Evolutionary conservation across 345 rosid genomes (phyloP).

Genomic region (Hevea brasiliensis): DNA sequence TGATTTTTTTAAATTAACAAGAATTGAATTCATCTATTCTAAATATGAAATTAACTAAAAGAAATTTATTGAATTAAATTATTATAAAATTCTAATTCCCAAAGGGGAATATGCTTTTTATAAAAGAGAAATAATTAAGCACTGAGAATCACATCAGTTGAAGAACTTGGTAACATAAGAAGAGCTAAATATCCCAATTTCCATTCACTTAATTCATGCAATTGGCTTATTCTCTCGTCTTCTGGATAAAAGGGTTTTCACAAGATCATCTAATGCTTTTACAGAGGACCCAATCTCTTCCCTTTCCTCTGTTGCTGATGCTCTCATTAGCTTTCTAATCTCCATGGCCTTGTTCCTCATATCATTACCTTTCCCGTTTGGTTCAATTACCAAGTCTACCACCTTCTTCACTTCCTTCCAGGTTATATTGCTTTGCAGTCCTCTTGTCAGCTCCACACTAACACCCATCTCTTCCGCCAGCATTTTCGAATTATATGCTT

Average conservation of each 20-base stretch:
- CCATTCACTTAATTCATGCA: too few species aligned
- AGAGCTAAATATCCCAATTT: too few species aligned
- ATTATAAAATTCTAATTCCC: too few species aligned
- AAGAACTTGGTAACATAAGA: too few species aligned
- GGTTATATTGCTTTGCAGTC: conserved; percentile 16
- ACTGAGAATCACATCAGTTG: too few species aligned
- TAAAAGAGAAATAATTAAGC: too few species aligned
- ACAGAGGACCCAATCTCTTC: conserved; percentile 37
- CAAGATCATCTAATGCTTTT: conserved; percentile 36
- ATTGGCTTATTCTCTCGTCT: background rate
- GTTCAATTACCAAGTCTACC: conserved; percentile 38
- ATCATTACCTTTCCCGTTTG: conserved; percentile 35
- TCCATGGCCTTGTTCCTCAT: conserved; percentile 43
- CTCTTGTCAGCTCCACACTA: conserved; percentile 46
- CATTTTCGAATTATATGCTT: conserved; percentile 48
- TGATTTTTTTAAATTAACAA: too few species aligned
- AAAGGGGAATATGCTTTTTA: too few species aligned
- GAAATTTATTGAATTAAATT: too few species aligned
- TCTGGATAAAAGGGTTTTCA: background rate
- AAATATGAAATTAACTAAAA: too few species aligned
- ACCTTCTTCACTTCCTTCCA: conserved; percentile 33
- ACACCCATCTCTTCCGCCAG: conserved; percentile 55
- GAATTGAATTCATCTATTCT: too few species aligned
- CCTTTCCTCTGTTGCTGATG: conserved; percentile 30
- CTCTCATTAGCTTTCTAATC: conserved; percentile 25